Evolutionary conservation across 2,329 filamentous ascomycete genomes (phyloP), one percentile per base, ranked within the genome.

Genomic region (Aspergillus versicolor): DNA sequence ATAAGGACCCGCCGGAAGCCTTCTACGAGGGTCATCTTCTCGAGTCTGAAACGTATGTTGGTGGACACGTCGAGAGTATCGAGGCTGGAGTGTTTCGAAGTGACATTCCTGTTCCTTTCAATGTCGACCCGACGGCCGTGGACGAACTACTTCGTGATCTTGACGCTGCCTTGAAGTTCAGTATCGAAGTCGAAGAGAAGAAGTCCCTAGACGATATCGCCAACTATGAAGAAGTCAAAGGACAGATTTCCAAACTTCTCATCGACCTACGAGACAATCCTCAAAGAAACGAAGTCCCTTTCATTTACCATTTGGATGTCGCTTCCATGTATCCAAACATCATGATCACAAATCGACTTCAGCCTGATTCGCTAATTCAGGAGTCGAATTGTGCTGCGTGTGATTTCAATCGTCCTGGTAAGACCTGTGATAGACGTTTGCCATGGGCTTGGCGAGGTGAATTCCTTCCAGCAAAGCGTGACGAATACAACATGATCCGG

Each of bases 271-370:
- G 90, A 72, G 82, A 87, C 51, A 94, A 88, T 0, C 93, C 94
- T 0, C 92, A 95, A 67, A 84, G 94, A 61, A 86, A 81, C 65
- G 94, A 99, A 73, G 81, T 87, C 43, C 94, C 94, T 4, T 84
- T 95, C 32, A 99, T 99, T 63, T 99, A 99, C 76, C 94, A 99
- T 81, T 81, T 99, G 77, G 94, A 99, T 70, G 95, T 99, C 57
- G 94, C 94, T 17, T 97, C 94, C 58, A 99, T 99, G 94, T 99
- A 99, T 72, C 94, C 94, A 9, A 99, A 99, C 75, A 99, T 99
- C 73, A 99, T 99, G 95, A 99, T 95, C 2, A 99, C 94, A 1
- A 99, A 99, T 74, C 89, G 94, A 73, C 77, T 99, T 46, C 94
- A 99, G 66, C 94, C 94, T 0, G 94, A 99, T 74, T 97, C 94